A percentile compares a stretch with the other conserved stretches of the same genome.
Conservation (phyloP, 441 rosid genomes). For the Brassica hybrid region DNA sequence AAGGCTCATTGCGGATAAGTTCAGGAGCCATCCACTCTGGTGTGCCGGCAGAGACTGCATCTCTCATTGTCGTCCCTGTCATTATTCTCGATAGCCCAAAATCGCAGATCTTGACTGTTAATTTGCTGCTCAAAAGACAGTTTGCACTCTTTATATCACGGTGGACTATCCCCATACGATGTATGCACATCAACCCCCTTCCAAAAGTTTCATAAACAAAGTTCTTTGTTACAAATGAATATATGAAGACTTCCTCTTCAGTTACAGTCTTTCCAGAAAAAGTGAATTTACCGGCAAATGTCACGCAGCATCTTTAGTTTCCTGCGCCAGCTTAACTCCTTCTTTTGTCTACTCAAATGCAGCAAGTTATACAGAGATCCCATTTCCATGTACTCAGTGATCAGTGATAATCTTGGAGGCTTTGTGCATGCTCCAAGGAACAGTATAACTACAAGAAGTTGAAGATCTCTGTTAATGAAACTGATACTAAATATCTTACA, state of each 20-base stretch:
- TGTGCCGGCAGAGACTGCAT: constrained; percentile 89
- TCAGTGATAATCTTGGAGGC: constrained; percentile 93
- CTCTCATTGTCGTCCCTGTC: constrained; percentile 67
- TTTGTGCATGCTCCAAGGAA: constrained; percentile 97
- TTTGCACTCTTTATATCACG: constrained; percentile 61
- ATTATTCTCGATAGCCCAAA: constrained; percentile 92
- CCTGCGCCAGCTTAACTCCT: constrained; percentile 87
- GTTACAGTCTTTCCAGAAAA: constrained; percentile 1
- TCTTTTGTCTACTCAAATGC: constrained; percentile 90
- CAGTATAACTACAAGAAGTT: constrained; percentile 75
- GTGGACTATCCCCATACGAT: too few species aligned
- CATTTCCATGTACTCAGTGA: constrained; percentile 99
- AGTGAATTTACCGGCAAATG: constrained; percentile 77
- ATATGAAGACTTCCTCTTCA: not conserved
- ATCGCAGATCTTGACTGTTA: constrained; percentile 93
- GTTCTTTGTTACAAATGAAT: not conserved
- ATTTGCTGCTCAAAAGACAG: constrained; percentile 87
- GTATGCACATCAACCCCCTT: constrained; percentile 22
- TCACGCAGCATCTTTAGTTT: constrained; percentile 92
- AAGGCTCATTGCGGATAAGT: constrained; percentile 44
- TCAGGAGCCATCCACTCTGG: constrained; percentile 99
- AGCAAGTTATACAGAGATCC: constrained; percentile 89
- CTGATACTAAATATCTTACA: constrained; percentile 11
- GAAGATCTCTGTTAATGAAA: constrained; percentile 17
- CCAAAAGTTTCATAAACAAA: not conserved